Base-by-base conservation (phyloP, 441 rosid genomes). In the Adansonia grandidieri region DNA sequence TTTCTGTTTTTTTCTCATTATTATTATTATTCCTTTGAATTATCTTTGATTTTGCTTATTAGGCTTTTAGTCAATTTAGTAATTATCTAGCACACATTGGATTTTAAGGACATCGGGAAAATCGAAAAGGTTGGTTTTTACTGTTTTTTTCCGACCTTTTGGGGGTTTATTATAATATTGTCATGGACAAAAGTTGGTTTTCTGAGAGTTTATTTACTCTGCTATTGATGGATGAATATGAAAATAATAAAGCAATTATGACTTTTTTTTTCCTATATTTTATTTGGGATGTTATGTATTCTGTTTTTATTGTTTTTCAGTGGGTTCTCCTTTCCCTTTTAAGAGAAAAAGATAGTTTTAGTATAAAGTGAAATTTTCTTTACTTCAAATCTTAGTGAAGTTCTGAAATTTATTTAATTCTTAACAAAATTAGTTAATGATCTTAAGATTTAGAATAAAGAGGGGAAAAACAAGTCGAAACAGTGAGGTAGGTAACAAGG, bases 61-160 rank as follows among this genome's bases (percentile, higher is more conserved):
- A 11, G 57, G 40, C 14, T 70, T 51, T 54, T 13, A 44, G 6
- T 22, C 1, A 5, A 50, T 47, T 54, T 54, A 53, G 28, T 72
- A 37, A 54, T 54, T n/a, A 54, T 72, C 28, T 17, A 37, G 63
- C 63, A 37, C 64, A 37, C 50, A 54, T 54, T 54, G 32, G 64
- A 37, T 14, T 72, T 72, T 37, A 37, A 10, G 15, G 10, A 37
- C 64, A 37, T 10, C n/a, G 47, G 47, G 70, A n/a, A 17, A 9
- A 10, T 64, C 9, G 13, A n/a, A 53, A 73, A 14, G 15, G 24
- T n/a, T 72, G 4, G 7, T n/a, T 54, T 69, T 54, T 53, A 71
- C 48, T 53, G 75, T 32, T 71, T 53, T 53, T n/a, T 71, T 71
- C n/a, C 48, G 47, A 53, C 47, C 9, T n/a, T 15, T 70, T 1